Evolutionary conservation across 345 rosid species (phyloP), one percentile per base, ranked within the genome.

Genomic region (Orychophragmus violaceus): DNA sequence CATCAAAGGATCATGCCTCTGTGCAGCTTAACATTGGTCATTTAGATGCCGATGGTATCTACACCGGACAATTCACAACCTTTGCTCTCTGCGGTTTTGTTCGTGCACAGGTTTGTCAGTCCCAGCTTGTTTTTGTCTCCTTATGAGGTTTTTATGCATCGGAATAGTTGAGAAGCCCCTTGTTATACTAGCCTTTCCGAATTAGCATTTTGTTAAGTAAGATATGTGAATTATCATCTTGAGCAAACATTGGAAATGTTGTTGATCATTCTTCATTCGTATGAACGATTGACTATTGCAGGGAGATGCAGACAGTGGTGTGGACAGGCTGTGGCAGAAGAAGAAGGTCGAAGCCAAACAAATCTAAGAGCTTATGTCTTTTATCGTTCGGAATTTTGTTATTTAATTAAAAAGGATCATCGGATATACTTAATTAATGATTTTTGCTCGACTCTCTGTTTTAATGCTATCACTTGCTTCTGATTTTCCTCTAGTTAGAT

Each of bases 301-400:
- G 87, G 90, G 90, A 62, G 90, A 85, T 55, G 90, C 87, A 3
- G 90, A 85, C 67, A 83, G 87, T 67, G 87, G 76, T 2, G 16
- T 85, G 0, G 90, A 85, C 72, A 79, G 87, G 83, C 86, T 85
- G 6, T 77, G 83, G 82, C 81, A 71, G 63, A 83, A 64, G 75
- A 75, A 75, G 75, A 75, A 63, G 70, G 67, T 57, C 13, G 78
- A 75, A 58, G 66, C 65, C 44, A 70, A 71, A 50, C 75, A 75
- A 50, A 5, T 13, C 68, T 74, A 46, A 74, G 55, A 57, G 24
- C 14, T 33, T 21, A 22, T 58, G 4, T 36, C 56, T 56, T 32
- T 29, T 39, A 30, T 29, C 14, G 19, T 66, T 39, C 27, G 0
- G 11, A 23, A 5, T 29, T 36, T 24, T 57, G 32, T 27, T 37